Evolutionary conservation across 176 grass and related monocot genomes (phyloP), one percentile per base, ranked within the genome.

Genomic region (Neostapfia colusana): DNA sequence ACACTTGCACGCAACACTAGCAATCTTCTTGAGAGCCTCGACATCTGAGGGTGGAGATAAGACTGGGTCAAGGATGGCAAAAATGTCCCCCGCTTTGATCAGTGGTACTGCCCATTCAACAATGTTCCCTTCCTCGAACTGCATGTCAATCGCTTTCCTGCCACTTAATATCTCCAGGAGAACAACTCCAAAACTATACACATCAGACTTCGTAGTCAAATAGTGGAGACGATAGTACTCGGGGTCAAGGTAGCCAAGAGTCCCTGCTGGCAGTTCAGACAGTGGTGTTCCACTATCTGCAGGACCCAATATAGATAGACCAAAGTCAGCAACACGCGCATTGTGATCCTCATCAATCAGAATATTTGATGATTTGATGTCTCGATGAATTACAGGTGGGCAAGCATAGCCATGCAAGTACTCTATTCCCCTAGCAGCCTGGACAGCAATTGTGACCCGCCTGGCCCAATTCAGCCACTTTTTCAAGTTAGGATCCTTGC

Each of bases 301-400:
- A 54, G 95, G 95, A 48, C 91, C 95, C 65, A 98, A 83, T 78
- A 98, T 88, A 70, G 91, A 98, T 37, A 98, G 89, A 45, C 95
- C 95, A 50, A 98, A 98, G 82, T 98, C 95, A 0, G 95, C 82
- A 10, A 98, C 95, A 25, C 95, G 89, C 0, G 95, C 95, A 88
- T 98, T 98, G 65, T 98, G 89, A 63, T 98, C 95, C 79, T 98
- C 91, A 58, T 98, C 95, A 34, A 98, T 98, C 57, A 98, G 77
- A 84, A 98, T 98, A 69, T 98, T 98, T 43, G 95, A 98, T 3
- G 95, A 98, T 69, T 98, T 98, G 78, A 98, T 98, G 75, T 98
- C 95, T 58, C 95, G 83, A 28, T 98, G 95, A 82, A 98, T 98
- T 25, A 98, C 95, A 0, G 91, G 95, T 46, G 95, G 95, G 84